Conservation (phyloP, 495 filamentous ascomycete genomes). For the Chaetomium tenue region DNA sequence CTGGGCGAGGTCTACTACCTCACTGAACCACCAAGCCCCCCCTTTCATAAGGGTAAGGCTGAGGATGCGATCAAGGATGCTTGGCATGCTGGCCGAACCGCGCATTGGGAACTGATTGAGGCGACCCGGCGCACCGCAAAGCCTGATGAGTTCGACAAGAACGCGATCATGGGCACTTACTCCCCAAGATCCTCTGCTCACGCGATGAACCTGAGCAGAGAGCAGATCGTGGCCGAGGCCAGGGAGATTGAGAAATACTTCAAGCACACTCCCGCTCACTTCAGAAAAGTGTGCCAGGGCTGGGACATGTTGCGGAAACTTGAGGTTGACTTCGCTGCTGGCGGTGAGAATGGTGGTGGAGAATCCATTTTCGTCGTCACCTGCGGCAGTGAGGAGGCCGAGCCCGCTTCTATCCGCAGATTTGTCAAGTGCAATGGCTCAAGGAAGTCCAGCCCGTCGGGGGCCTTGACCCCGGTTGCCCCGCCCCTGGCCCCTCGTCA, state of each 20-base stretch:
- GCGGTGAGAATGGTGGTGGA: conserved; percentile 68
- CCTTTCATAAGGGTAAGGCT: conserved; percentile 41
- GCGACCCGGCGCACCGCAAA: conserved; percentile 66
- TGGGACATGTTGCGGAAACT: conserved; percentile 92
- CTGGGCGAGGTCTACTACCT: conserved; percentile 89
- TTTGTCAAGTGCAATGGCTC: conserved; percentile 27
- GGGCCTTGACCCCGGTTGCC: conserved; percentile 20
- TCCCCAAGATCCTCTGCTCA: conserved; percentile 49
- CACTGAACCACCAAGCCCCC: conserved; percentile 58
- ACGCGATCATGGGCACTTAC: conserved; percentile 46
- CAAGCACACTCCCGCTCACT: conserved; percentile 70
- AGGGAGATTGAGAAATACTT: conserved; percentile 77
- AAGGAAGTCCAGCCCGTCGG: conserved; percentile 6
- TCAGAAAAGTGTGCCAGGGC: conserved; percentile 71
- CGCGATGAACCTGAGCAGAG: conserved; percentile 65
- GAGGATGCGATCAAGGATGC: conserved; percentile 60
- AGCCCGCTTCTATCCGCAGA: conserved; percentile 37
- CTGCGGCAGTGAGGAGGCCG: conserved; percentile 61
- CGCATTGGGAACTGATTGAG: conserved; percentile 78
- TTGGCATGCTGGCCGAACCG: conserved; percentile 76
- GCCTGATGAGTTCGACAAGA: conserved; percentile 62
- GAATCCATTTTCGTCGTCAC: conserved; percentile 73
- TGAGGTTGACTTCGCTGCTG: conserved; percentile 84
- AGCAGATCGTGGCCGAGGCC: conserved; percentile 72
- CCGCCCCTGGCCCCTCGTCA: neutral